Evolutionary conservation across 257 asterid genomes (phyloP).

Genomic region (Solanum arcanum): DNA sequence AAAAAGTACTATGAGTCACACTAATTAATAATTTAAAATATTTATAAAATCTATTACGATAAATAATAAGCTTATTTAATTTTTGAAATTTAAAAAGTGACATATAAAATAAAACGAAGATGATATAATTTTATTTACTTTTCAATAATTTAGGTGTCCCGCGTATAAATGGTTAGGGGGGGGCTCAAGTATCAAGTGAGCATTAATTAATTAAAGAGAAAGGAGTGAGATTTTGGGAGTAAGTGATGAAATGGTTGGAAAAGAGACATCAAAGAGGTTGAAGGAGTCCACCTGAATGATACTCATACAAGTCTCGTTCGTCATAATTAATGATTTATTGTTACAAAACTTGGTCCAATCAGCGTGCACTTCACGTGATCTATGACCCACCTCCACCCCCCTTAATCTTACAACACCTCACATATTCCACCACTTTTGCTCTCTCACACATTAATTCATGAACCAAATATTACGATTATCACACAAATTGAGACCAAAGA

Average conservation of each 20-base stretch:
- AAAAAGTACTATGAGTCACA: too few species aligned
- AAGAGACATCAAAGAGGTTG: background rate
- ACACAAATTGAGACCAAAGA: background rate
- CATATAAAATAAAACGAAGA: too few species aligned
- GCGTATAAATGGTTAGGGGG: background rate
- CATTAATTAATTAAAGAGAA: background rate
- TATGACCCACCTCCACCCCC: conserved; percentile 36
- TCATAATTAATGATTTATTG: background rate
- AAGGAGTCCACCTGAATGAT: conserved; percentile 4
- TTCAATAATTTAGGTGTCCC: background rate
- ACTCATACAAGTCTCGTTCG: background rate
- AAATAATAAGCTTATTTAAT: too few species aligned
- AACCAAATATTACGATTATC: background rate
- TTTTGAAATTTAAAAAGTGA: too few species aligned
- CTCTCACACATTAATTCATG: background rate
- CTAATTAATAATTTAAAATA: too few species aligned
- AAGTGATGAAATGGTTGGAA: background rate
- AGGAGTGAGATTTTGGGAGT: background rate
- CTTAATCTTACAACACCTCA: conserved; percentile 29
- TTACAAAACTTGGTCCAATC: background rate
- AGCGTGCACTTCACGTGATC: conserved; percentile 29
- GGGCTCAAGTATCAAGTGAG: too few species aligned
- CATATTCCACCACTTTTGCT: background rate
- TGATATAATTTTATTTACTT: too few species aligned
- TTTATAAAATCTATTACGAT: too few species aligned